Percentiles rank a stretch among this genome's conserved stretches.
Evolutionary conservation across 805 yeast genomes (phyloP).

Genomic region (Kazachstania kunashirensis): DNA sequence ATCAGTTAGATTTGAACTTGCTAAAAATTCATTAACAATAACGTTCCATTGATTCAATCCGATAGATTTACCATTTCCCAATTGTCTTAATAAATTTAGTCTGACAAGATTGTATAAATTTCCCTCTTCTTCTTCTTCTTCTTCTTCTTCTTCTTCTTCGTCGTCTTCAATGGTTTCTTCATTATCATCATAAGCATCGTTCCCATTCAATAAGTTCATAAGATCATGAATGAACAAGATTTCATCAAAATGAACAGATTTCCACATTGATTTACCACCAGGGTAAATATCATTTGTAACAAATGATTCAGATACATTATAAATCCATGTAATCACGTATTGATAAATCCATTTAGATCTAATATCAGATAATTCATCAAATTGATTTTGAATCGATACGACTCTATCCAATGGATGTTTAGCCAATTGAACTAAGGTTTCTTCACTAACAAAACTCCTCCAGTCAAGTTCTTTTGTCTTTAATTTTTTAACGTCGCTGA

Average conservation of each 20-base stretch:
- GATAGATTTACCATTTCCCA: conserved; percentile 19
- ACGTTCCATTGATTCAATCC: conserved; percentile 22
- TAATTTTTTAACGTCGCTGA: conserved; percentile 1
- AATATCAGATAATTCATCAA: conserved; percentile 10
- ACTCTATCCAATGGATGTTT: conserved; percentile 4
- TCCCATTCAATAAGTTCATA: background rate
- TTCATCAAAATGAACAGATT: conserved; percentile 26
- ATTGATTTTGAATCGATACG: background rate
- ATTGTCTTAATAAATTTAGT: conserved; percentile 15
- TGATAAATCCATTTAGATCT: conserved; percentile 25
- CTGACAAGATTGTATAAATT: conserved; percentile 15
- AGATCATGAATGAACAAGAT: conserved; percentile 18
- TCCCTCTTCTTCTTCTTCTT: conserved; percentile 1
- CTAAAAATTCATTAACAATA: conserved; percentile 16
- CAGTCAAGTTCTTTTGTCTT: conserved; percentile 7
- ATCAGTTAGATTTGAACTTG: background rate
- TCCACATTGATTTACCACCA: conserved; percentile 21
- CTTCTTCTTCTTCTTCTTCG: conserved; percentile 6
- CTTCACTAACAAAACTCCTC: conserved; percentile 20
- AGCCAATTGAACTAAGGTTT: conserved; percentile 14
- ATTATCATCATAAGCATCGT: conserved; percentile 4
- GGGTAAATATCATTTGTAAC: conserved; percentile 3
- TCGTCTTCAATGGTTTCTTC: conserved; percentile 6
- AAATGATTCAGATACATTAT: conserved; percentile 26
- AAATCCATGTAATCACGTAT: conserved; percentile 27